These are phyloP conservation scores for Fraxinus baroniana DNA, from an alignment of 305 asterid genomes.

Conservation along the genomic window DNA sequence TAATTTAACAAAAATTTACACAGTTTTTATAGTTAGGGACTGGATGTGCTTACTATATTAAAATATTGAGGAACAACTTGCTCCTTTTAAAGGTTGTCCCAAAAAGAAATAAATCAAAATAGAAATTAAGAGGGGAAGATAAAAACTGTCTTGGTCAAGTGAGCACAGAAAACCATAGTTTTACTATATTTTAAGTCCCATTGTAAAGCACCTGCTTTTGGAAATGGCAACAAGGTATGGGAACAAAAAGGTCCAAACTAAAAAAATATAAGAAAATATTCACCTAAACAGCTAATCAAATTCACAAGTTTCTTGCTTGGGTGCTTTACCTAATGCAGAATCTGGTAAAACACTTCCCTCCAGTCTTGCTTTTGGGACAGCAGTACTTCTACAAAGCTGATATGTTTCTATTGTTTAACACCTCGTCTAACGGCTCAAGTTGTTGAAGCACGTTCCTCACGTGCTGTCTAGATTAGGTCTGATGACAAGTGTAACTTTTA, in stretches of 20 bases:
- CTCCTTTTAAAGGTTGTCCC: neutral
- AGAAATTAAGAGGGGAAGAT: neutral
- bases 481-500: neutral
- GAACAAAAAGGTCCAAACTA: neutral
- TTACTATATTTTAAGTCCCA: neutral
- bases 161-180: neutral
- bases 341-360: neutral
- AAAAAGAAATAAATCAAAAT: neutral
- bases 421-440: neutral
- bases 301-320: neutral
- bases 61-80: neutral
- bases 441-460: neutral
- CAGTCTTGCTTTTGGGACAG: neutral
- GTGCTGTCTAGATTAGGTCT: neutral
- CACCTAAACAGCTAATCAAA: neutral
- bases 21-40: neutral
- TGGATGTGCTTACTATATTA: neutral
- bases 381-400: neutral
- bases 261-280: neutral
- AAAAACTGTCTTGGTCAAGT: neutral
- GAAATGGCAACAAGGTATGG: conserved; percentile 6
- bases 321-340: neutral
- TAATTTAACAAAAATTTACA: neutral
- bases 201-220: neutral
- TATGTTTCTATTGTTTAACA: neutral